A percentile compares a stretch with the other conserved stretches of the same genome.
These are phyloP conservation scores for Phytophthora meadii DNA, from an alignment of 352 stramenopile genomes.

Conservation along the genomic window DNA sequence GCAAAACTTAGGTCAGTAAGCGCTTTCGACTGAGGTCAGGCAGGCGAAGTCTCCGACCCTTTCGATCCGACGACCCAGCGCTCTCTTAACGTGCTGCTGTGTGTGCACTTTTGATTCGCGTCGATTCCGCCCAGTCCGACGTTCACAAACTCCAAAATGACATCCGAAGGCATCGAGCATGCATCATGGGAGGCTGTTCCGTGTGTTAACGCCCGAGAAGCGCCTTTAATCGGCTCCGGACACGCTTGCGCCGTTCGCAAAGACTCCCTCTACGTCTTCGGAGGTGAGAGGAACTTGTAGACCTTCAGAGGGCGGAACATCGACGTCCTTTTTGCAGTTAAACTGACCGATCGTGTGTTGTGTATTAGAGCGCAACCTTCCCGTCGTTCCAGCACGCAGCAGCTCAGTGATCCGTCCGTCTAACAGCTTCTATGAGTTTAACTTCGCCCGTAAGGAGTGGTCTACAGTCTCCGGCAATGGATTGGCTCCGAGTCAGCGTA, in stretches of 20 bases:
- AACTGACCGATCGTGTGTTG: slow-evolving; percentile 12
- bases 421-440: slow-evolving; percentile 95
- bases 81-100: slow-evolving; percentile 19
- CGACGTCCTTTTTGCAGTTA: slow-evolving; percentile 12
- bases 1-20: slow-evolving; percentile 15
- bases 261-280: slow-evolving; percentile 94
- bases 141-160: slow-evolving; percentile 27
- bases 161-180: slow-evolving; percentile 37
- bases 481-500: slow-evolving; percentile 84
- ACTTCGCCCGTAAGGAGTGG: slow-evolving; percentile 84
- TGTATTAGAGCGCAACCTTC: slow-evolving; percentile 30
- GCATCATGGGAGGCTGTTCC: slow-evolving; percentile 73
- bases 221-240: slow-evolving; percentile 91
- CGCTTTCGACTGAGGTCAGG: slow-evolving; percentile 25
- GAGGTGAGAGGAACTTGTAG: slow-evolving; percentile 46
- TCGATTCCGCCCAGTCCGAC: slow-evolving; percentile 23
- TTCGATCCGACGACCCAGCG: slow-evolving; percentile 31
- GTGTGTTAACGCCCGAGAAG: slow-evolving; percentile 72
- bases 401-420: slow-evolving; percentile 50
- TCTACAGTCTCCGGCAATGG: slow-evolving; percentile 63
- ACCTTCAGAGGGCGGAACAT: slow-evolving; percentile 14
- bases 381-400: slow-evolving; percentile 20
- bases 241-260: slow-evolving; percentile 91
- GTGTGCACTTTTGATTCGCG: slow-evolving; percentile 32
- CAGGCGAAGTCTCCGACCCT: slow-evolving; percentile 28